These are phyloP conservation scores for Polytrichum formosum DNA, from an alignment of 225 moss, liverwort and hornwort genomes.

Conservation along the genomic window DNA sequence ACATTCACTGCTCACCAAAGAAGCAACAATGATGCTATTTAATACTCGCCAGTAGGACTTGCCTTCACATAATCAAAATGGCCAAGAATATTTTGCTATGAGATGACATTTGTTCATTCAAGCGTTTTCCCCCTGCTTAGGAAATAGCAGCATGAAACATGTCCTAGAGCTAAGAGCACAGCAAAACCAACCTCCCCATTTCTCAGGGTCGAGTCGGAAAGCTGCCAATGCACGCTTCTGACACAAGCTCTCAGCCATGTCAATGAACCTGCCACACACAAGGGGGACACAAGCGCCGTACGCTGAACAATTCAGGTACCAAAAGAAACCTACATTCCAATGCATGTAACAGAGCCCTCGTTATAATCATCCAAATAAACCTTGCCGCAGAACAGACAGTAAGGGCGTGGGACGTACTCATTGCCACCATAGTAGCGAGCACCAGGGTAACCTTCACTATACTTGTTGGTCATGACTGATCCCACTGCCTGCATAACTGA, in stretches of 20 bases:
- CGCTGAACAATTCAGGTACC: not conserved
- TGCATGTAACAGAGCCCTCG: not conserved
- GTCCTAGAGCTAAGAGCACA: no score
- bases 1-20: constrained; percentile 65
- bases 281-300: not conserved
- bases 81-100: no score
- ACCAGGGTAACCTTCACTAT: constrained; percentile 97
- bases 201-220: constrained; percentile 83
- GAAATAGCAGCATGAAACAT: no score
- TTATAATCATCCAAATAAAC: not conserved
- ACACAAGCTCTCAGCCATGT: constrained; percentile 89
- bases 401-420: constrained; percentile 47
- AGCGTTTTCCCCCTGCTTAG: no score
- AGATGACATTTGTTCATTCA: no score
- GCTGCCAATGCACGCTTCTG: constrained; percentile 89
- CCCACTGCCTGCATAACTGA: constrained; percentile 99
- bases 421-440: constrained; percentile 99
- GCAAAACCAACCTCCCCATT: constrained; percentile 75
- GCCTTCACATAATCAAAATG: no score
- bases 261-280: constrained; percentile 63
- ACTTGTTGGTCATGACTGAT: constrained; percentile 97
- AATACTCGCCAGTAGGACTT: not conserved
- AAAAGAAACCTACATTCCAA: not conserved
- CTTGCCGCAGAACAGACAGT: not conserved
- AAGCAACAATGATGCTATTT: constrained; percentile 8